These are phyloP conservation scores for Tricholoma saponaceum DNA, from an alignment of 768 basidiomycete genomes.

Conservation along the genomic window DNA sequence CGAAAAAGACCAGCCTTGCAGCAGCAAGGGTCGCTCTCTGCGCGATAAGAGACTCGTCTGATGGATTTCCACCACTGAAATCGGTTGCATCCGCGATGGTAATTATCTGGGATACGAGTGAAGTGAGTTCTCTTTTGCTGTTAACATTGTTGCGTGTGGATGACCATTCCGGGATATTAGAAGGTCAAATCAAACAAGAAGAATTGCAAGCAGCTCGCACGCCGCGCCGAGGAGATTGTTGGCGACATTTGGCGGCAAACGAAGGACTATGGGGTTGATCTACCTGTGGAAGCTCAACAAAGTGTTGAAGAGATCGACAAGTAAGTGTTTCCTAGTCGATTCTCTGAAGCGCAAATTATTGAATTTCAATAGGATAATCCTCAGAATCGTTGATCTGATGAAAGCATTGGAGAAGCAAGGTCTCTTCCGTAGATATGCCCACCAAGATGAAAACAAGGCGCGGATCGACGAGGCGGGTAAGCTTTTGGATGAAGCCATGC, in stretches of 20 bases:
- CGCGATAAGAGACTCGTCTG: background rate
- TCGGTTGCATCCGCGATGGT: background rate
- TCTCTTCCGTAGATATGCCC: too few relatives aligned
- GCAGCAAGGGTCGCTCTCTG: background rate
- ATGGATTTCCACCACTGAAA: background rate
- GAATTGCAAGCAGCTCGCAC: background rate
- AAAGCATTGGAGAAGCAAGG: background rate
- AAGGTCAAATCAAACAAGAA: too few relatives aligned
- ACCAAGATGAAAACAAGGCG: too few relatives aligned
- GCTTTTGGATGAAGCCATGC: background rate
- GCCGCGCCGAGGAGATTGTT: background rate
- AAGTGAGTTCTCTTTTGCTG: background rate
- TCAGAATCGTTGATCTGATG: background rate
- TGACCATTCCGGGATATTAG: background rate
- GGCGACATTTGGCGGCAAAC: background rate
- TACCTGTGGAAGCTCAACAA: too few relatives aligned
- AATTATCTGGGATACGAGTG: background rate
- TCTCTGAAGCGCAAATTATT: too few relatives aligned
- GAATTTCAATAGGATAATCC: background rate
- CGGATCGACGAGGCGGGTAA: too few relatives aligned
- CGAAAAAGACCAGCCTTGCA: too few relatives aligned
- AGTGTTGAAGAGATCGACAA: too few relatives aligned
- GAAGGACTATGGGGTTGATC: too few relatives aligned
- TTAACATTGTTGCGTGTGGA: background rate
- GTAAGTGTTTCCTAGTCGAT: background rate